phyloP scores from a whole-genome alignment of 2,329 filamentous ascomycete species.

The Colletotrichum euphorbiae region DNA sequence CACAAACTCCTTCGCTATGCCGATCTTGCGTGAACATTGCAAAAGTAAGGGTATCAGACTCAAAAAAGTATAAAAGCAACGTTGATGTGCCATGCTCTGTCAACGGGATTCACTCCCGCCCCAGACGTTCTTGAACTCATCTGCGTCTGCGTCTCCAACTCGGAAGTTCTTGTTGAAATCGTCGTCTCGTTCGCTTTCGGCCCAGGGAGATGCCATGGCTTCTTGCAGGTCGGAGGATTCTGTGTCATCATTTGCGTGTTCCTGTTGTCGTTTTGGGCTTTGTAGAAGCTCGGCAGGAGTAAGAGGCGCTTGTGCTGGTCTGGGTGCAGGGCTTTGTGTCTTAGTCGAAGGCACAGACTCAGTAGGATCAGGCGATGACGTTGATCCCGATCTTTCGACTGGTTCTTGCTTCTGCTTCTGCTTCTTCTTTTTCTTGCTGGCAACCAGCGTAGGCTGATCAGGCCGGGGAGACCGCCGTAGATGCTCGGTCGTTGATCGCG shows the following conservation, averaged over 20 bases:
- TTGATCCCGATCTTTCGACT: constrained; percentile 3
- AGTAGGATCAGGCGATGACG: constrained; percentile 15
- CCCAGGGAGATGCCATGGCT: constrained; percentile 38
- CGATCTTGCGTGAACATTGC: constrained; percentile 39
- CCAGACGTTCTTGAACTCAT: constrained; percentile 63
- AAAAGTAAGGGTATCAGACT: constrained; percentile 38
- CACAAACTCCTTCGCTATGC: constrained; percentile 47
- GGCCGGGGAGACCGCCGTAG: constrained; percentile 25
- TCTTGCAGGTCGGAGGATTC: constrained; percentile 28
- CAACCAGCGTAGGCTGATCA: constrained; percentile 23
- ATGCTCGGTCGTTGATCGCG: constrained; percentile 32
- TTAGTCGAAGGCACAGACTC: constrained; percentile 23
- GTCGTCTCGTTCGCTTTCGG: constrained; percentile 31
- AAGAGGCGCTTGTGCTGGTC: neutral
- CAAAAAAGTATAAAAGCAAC: constrained; percentile 21
- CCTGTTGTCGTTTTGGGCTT: neutral
- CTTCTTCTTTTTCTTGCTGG: constrained; percentile 38
- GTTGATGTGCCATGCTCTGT: neutral
- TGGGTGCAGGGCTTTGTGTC: constrained; percentile 22
- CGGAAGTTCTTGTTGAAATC: constrained; percentile 34
- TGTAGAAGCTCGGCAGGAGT: neutral
- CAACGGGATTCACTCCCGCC: constrained; percentile 38
- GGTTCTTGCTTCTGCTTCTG: constrained; percentile 35
- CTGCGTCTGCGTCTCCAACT: constrained; percentile 52
- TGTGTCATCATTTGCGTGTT: neutral